Evolutionary conservation across 768 basidiomycete species (phyloP).

Genomic region (Suillus spraguei): DNA sequence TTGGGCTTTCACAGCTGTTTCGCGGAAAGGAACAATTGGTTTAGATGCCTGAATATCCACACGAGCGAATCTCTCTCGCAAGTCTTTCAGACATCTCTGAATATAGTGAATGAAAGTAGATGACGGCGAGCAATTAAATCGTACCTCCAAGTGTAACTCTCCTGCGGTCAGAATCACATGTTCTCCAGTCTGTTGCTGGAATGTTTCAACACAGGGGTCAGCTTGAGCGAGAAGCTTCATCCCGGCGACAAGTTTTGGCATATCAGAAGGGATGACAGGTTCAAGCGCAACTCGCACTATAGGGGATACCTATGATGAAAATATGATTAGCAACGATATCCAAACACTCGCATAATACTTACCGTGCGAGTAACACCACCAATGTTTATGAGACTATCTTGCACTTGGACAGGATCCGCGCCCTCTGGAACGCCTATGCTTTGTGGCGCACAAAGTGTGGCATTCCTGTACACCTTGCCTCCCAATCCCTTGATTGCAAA

Average conservation of each 20-base stretch:
- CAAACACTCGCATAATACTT: constrained; percentile 1
- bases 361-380: constrained; percentile 59
- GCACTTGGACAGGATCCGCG: constrained; percentile 35
- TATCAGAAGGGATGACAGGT: constrained; percentile 78
- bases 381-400: constrained; percentile 74
- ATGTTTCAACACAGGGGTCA: constrained; percentile 96
- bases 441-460: constrained; percentile 79
- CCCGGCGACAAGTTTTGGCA: constrained; percentile 86
- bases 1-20: constrained; percentile 82
- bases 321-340: constrained; percentile 1
- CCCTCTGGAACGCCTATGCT: constrained; percentile 43
- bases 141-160: constrained; percentile 92
- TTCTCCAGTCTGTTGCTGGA: constrained; percentile 96
- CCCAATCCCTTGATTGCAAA: constrained; percentile 92
- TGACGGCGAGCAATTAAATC: constrained; percentile 15
- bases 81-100: constrained; percentile 92
- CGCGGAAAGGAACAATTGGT: constrained; percentile 97
- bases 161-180: constrained; percentile 97
- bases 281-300: constrained; percentile 97
- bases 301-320: constrained; percentile 62
- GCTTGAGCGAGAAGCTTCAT: constrained; percentile 89
- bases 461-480: constrained; percentile 88
- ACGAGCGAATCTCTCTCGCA: constrained; percentile 93
- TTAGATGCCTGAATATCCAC: constrained; percentile 93
- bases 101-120: constrained; percentile 1